Conservation (phyloP, 768 basidiomycete genomes). For the Naganishia onofrii region DNA sequence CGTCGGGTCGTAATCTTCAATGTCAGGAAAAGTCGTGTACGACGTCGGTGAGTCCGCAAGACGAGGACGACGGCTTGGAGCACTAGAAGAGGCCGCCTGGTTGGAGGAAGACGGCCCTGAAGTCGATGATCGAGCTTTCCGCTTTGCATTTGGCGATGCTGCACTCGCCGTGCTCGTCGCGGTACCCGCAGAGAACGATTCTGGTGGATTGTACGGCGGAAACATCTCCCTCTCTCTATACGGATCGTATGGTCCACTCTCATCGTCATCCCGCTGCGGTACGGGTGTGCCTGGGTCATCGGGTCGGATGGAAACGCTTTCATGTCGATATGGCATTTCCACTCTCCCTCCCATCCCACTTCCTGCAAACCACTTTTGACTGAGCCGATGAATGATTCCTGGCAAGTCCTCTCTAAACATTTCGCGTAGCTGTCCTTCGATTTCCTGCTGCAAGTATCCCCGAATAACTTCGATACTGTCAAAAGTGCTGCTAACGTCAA, state of each 20-base stretch:
- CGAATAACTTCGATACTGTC: slow-evolving; percentile 97
- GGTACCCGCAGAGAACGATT: slow-evolving; percentile 10
- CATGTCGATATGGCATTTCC: slow-evolving; percentile 79
- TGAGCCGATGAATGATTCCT: slow-evolving; percentile 90
- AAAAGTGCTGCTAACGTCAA: slow-evolving; percentile 96
- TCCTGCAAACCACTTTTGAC: slow-evolving; percentile 80
- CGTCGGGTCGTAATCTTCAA: slow-evolving; percentile 92
- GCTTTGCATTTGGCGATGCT: neutral
- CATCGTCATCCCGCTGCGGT: slow-evolving; percentile 26
- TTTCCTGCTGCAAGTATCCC: slow-evolving; percentile 94
- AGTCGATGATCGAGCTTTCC: slow-evolving; percentile 9
- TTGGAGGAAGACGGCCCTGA: slow-evolving; percentile 3
- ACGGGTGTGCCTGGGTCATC: slow-evolving; percentile 25
- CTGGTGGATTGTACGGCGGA: slow-evolving; percentile 41
- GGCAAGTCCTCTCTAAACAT: slow-evolving; percentile 98
- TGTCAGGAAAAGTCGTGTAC: slow-evolving; percentile 59
- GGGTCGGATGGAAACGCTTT: slow-evolving; percentile 39
- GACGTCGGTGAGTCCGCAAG: slow-evolving; percentile 47
- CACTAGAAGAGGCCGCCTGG: neutral
- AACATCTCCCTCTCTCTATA: slow-evolving; percentile 45
- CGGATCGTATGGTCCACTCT: slow-evolving; percentile 33
- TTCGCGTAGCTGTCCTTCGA: slow-evolving; percentile 92
- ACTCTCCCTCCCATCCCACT: slow-evolving; percentile 62
- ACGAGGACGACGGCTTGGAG: slow-evolving; percentile 28
- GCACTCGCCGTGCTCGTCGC: neutral